Base-by-base conservation (phyloP, 179 eudicot species). In the Spinacia oleracea region DNA sequence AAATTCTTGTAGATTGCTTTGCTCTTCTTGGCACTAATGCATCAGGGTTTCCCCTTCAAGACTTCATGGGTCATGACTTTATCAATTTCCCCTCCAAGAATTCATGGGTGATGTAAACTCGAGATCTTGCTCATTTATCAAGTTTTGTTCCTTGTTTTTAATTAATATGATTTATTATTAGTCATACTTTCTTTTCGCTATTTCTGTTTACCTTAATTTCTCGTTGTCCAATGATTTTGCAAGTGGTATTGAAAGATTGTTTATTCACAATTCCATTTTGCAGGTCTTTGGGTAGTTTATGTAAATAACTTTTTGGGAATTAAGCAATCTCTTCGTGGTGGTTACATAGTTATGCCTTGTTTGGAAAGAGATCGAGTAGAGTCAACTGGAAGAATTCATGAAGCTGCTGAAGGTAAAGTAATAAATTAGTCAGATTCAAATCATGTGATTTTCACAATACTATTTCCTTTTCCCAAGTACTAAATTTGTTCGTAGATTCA, bases 331-430 rank as follows among this genome's bases (percentile, higher is more conserved):
- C 43, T 72, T 48, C 70, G 65, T 40, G 55, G 79, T 70, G 72
- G 50, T 48, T 77, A 27, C 55, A 68, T 32, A 81, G 88, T 74
- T 59, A 90, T 90, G 93, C 79, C 78, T 87, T 88, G 91, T 82
- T 83, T 51, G 51, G 87, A 73, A 78, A 71, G 81, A 77, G n/a
- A n/a, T n/a, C n/a, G 76, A 72, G 68, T 65, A 69, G 70, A 77
- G 21, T 73, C 83, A 38, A 32, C 77, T 80, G 81, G 48, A 27
- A 43, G 67, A 81, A 83, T 43, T 34, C 31, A 88, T 59, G 78
- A 50, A 18, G 86, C 51, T 74, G 87, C 75, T 78, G 85, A 83
- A 84, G 91, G 90, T 88, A 84, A 80, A 60, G 50, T 31, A 43
- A 34, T 31, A 66, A 67, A 63, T 27, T 74, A 71, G 48, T n/a